These are phyloP conservation scores for Botrytis cinerea DNA, from an alignment of 2,329 filamentous ascomycete genomes.

Conservation along the genomic window DNA sequence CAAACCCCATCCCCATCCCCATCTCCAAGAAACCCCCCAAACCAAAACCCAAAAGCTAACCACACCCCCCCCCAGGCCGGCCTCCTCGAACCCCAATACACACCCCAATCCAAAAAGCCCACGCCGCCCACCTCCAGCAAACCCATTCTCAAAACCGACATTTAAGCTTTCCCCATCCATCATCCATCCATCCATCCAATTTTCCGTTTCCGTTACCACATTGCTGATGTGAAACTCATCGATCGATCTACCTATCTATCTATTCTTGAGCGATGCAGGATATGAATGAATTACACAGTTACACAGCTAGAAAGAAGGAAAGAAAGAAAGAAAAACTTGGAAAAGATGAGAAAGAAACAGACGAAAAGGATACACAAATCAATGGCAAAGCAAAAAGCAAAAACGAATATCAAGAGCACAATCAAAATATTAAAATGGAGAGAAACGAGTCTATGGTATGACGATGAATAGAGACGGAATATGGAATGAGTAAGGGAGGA, in stretches of 20 bases:
- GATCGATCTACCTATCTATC: no score
- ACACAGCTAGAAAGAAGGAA: no score
- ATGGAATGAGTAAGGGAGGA: no score
- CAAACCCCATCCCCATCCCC: not conserved
- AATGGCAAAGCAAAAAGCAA: not conserved
- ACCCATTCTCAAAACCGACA: not conserved
- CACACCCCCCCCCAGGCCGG: not conserved
- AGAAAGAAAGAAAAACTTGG: no score
- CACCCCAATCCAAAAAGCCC: not conserved
- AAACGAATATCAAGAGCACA: rapidly evolving
- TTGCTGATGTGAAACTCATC: no score
- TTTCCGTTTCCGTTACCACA: no score
- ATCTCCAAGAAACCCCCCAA: no score
- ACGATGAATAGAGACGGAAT: not conserved
- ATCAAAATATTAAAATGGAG: not conserved
- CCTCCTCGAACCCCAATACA: conserved; percentile 14
- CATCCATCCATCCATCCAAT: no score
- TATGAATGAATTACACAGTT: no score
- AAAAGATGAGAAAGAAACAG: no score
- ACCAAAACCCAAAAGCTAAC: not conserved
- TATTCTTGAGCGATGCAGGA: no score
- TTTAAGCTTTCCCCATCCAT: not conserved
- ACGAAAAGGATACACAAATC: no score
- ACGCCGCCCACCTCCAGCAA: not conserved
- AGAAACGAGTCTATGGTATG: not conserved